A percentile compares a stretch with the other conserved stretches of the same genome.
These are phyloP conservation scores for Beauveria caledonica DNA, from an alignment of 2,329 filamentous ascomycete genomes.

Conservation along the genomic window DNA sequence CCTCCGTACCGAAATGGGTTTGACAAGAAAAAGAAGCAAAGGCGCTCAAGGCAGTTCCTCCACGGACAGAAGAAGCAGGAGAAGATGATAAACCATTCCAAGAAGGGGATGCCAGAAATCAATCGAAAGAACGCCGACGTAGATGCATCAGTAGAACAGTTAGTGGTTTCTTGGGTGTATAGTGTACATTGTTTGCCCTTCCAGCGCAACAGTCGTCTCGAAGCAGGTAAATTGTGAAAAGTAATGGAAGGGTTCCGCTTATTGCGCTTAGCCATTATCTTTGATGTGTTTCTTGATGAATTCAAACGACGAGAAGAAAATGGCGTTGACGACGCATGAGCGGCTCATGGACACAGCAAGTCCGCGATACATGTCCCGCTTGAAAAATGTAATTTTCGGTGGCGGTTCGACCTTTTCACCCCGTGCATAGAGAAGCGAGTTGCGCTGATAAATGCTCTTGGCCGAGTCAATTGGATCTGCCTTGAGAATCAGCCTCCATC, in stretches of 20 bases:
- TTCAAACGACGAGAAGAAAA: constrained; percentile 86
- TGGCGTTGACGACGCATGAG: constrained; percentile 75
- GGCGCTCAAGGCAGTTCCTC: not conserved
- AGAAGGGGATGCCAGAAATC: not conserved
- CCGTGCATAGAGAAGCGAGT: constrained; percentile 62
- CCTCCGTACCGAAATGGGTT: not conserved
- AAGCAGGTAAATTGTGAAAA: not conserved
- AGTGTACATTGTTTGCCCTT: not conserved
- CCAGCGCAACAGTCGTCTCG: not conserved
- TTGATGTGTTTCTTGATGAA: constrained; percentile 64
- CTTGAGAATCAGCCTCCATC: constrained; percentile 8
- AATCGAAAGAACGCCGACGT: constrained; percentile 6
- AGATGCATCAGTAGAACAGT: constrained; percentile 1
- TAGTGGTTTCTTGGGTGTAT: not conserved
- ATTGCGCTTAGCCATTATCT: constrained; percentile 28
- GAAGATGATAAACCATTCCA: not conserved
- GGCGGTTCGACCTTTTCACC: constrained; percentile 55
- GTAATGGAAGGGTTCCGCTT: no score
- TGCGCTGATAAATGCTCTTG: constrained; percentile 79
- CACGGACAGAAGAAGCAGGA: not conserved
- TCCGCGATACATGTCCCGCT: constrained; percentile 71
- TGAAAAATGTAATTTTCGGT: constrained; percentile 71
- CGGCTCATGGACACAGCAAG: constrained; percentile 76
- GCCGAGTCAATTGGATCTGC: constrained; percentile 68
- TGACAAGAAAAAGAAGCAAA: not conserved